Evolutionary conservation across 768 basidiomycete genomes (phyloP), one percentile per base, ranked within the genome.

Genomic region (Kwoniella pini): DNA sequence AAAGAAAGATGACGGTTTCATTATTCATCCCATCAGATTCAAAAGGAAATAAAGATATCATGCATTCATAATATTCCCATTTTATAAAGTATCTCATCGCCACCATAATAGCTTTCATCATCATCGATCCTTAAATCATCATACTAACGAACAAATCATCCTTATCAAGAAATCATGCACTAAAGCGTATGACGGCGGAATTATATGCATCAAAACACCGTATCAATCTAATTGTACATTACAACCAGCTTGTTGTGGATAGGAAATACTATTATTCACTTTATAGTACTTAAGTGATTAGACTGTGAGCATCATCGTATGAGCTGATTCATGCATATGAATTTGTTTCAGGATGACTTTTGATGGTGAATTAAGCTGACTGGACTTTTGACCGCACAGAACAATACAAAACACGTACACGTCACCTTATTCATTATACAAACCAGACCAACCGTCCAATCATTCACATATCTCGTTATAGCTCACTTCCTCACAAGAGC

Each of bases 21-120:
- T 13, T 12, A 22, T 19, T 26, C n/a, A 22, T 38, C 9, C n/a
- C 38, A 26, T 24, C 10, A 53, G 51, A 38, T 22, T 26, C 6
- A 39, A 28, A 44, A 43, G 27, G n/a, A 4, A 10, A 45, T 45
- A 11, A 21, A 40, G 48, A 15, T 21, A 31, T 26, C 54, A 57
- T 49, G 21, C 57, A 50, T 58, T 48, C 48, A 36, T 39, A 30
- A 11, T 33, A 50, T 39, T 17, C 36, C 15, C 26, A 51, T 31
- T 6, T 42, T 3, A 24, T 9, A 43, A 24, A 11, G 15, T 43
- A 10, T 24, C 38, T 48, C 46, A 4, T 58, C 45, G 24, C 22
- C 48, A 58, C n/a, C 57, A 58, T 49, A 21, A 27, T 48, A 43
- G 21, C 48, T 27, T 4, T 48, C 48, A 44, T 44, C 57, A 31